phyloP scores from a whole-genome alignment of 2,329 filamentous ascomycete species.

The Phaeosphaeriaceae sp. region DNA sequence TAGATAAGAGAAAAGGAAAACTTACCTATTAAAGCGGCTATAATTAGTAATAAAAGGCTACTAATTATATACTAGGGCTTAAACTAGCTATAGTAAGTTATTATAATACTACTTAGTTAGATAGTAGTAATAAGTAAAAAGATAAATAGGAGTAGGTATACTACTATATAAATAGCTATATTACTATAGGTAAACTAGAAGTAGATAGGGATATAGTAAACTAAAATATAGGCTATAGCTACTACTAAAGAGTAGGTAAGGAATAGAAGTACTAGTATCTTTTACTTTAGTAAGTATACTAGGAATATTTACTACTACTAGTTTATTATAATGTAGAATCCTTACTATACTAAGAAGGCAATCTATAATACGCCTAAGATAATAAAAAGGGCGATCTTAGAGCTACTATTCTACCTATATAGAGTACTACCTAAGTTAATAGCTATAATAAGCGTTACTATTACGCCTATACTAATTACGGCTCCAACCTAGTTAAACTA shows the following conservation, averaged over 20 bases:
- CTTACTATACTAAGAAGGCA: conserved; percentile 55
- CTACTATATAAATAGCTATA: conserved; percentile 19
- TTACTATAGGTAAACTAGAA: conserved; percentile 32
- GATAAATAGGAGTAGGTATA: conserved; percentile 33
- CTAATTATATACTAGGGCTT: conserved; percentile 22
- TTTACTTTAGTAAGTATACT: conserved; percentile 50
- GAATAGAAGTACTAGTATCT: not conserved
- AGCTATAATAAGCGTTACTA: conserved; percentile 54
- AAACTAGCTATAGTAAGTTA: conserved; percentile 24
- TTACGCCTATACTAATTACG: conserved; percentile 51
- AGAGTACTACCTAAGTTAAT: conserved; percentile 58
- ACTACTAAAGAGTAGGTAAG: not conserved
- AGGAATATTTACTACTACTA: conserved; percentile 56
- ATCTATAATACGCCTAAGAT: conserved; percentile 52
- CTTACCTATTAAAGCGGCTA: conserved; percentile 19
- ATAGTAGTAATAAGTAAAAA: conserved; percentile 15
- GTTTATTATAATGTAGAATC: conserved; percentile 33
- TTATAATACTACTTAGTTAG: conserved; percentile 20
- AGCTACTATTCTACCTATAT: conserved; percentile 55
- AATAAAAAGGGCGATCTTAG: conserved; percentile 55
- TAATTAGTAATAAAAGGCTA: conserved; percentile 13
- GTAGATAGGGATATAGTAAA: conserved; percentile 34
- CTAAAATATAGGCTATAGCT: not conserved
- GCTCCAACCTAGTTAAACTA: conserved; percentile 46
- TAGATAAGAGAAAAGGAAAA: not conserved